Conservation (phyloP, 1,139 yeast species). For the Yamadazyma jaroonii region DNA sequence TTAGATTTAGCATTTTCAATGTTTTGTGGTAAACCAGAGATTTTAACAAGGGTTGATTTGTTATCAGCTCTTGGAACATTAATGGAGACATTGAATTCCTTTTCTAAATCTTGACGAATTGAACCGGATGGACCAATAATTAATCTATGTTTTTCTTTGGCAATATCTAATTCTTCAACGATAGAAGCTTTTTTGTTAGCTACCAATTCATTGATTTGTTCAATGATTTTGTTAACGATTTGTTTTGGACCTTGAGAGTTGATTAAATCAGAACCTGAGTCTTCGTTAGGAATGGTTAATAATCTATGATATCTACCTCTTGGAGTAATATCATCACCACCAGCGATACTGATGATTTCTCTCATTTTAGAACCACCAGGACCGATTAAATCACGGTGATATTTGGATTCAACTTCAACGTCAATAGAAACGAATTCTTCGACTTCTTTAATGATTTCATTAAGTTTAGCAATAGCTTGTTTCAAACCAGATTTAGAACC, state of each 20-base stretch:
- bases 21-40: constrained; percentile 63
- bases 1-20: constrained; percentile 56
- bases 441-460: constrained; percentile 61
- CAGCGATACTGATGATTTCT: constrained; percentile 75
- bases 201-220: constrained; percentile 63
- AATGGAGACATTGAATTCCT: constrained; percentile 61
- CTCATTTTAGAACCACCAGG: constrained; percentile 74
- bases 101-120: constrained; percentile 70
- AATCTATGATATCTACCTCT: constrained; percentile 51
- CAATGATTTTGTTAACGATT: constrained; percentile 68
- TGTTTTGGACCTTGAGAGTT: constrained; percentile 72
- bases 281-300: constrained; percentile 74
- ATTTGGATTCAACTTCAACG: constrained; percentile 71
- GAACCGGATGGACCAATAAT: constrained; percentile 83
- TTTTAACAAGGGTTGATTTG: constrained; percentile 41
- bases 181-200: constrained; percentile 63
- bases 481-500: constrained; percentile 83
- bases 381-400: constrained; percentile 80
- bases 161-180: constrained; percentile 55
- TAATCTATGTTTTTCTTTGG: constrained; percentile 73
- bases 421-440: constrained; percentile 63
- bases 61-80: constrained; percentile 65
- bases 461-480: constrained; percentile 65
- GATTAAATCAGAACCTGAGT: constrained; percentile 60
- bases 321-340: constrained; percentile 55